phyloP scores from a whole-genome alignment of 176 grass and related monocot species.

The Carex kokanica region DNA sequence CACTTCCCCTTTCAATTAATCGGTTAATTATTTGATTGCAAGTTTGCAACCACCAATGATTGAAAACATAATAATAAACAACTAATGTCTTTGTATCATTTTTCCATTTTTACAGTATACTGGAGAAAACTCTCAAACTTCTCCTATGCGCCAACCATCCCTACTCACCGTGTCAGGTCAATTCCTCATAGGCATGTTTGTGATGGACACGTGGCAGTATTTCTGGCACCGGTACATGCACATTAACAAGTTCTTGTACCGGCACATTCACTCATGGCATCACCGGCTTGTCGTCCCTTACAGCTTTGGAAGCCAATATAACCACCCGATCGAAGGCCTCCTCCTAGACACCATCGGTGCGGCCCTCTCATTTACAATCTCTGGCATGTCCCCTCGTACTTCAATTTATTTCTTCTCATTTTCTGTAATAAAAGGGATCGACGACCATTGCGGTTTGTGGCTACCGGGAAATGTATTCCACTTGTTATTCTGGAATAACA shows the following conservation, averaged over 20 bases:
- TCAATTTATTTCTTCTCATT: conserved; percentile 31
- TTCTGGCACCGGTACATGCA: conserved; percentile 35
- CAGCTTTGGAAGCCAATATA: conserved; percentile 33
- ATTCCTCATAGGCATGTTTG: conserved; percentile 23
- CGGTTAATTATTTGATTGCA: not conserved
- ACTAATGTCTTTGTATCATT: not conserved
- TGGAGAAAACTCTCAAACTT: not conserved
- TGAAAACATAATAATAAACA: not conserved
- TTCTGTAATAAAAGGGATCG: conserved; percentile 23
- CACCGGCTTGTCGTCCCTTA: conserved; percentile 34
- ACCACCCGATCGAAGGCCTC: conserved; percentile 35
- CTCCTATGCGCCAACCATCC: not conserved
- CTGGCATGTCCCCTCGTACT: conserved; percentile 30
- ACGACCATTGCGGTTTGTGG: conserved; percentile 37
- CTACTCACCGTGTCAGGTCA: not conserved
- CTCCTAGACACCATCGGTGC: conserved; percentile 24
- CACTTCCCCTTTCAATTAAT: not conserved
- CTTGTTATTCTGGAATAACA: conserved; percentile 31
- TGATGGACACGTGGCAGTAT: conserved; percentile 35
- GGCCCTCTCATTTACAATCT: conserved; percentile 13
- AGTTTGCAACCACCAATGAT: conserved; percentile 1
- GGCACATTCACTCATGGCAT: conserved; percentile 37
- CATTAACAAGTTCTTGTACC: conserved; percentile 34
- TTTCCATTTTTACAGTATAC: conserved; percentile 1
- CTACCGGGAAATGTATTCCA: conserved; percentile 26